Evolutionary conservation across 345 rosid species (phyloP), one percentile per base, ranked within the genome.

Genomic region (Heritiera fomes): DNA sequence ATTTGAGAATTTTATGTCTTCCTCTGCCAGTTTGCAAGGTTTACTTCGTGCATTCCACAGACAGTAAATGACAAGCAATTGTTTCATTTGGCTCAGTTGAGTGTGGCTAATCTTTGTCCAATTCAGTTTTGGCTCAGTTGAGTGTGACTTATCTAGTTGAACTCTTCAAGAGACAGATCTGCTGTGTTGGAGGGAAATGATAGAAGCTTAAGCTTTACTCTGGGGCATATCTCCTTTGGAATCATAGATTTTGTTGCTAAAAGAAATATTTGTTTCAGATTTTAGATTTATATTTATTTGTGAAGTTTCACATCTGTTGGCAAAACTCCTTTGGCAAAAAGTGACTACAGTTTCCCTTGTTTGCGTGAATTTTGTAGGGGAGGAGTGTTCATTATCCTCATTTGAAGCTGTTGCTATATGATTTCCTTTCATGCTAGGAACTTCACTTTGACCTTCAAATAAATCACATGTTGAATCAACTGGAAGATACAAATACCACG

Each of bases 191-290:
- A 67, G 65, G 75, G 73, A 41, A 34, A 53, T 59, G 73, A 77
- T 71, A 32, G 82, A 82, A 56, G 78, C 56, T 74, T 79, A 65
- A 68, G 79, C 67, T 77, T 62, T 56, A 14, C 40, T 41, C 75
- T 18, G 82, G 85, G 84, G 86, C 85, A 86, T 78, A 86, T 87
- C 88, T 87, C 87, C 91, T 88, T 83, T 86, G 88, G 90, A 88
- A 82, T 78, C 75, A 56, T 47, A 79, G 52, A 20, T 67, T 71
- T 77, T 75, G 80, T 80, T 77, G 40, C 68, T 50, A 30, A 56
- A 53, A 75, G 83, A 56, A 82, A 76, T 52, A 59, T 38, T 77
- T 63, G 70, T 53, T 71, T 75, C 28, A 45, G 50, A 68, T 56
- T 41, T n/a, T 47, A 77, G 64, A 20, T 56, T 14, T 10, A 30